Evolutionary conservation across 495 filamentous ascomycete genomes (phyloP), one percentile per base, ranked within the genome.

Genomic region (Daldinia grandis): DNA sequence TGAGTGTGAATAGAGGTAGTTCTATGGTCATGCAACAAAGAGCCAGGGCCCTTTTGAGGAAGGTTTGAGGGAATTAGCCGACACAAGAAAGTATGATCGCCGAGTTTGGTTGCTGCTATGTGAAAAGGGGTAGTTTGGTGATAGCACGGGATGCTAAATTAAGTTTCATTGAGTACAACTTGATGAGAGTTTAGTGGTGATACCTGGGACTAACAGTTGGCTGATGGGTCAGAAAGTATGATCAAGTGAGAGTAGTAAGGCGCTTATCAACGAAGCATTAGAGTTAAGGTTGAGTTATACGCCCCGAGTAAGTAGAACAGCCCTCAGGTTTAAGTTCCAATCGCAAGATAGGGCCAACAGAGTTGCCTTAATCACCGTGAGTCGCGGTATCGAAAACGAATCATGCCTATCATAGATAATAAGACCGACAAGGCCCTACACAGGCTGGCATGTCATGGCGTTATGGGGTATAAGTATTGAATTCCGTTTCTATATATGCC

Each of bases 401-500:
- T 44, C n/a, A 17, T 19, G 4, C 17, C 17, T 19, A 44, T 44
- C 17, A 44, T 19, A 6, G 12, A 44, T 19, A 9, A 21, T 19
- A 17, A 19, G 17, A 28, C 6, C 10, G 28, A 21, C 33, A 35
- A 38, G 10, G 27, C 51, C 9, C 30, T 25, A 55, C 15, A 31
- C 42, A 2, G 44, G 17, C 14, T 25, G n/a, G 24, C 17, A 37
- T 63, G 37, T 21, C 49, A 47, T 21, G 35, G 58, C 25, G 5
- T 47, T 47, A 66, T 61, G 68, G 75, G 67, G 75, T 74, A 75
- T 75, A 58, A 65, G 72, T 71, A 70, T 58, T 74, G 63, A 75
- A 75, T 75, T 73, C 47, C 64, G 72, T 66, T 44, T 66, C 64
- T 77, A 69, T 77, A 73, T 77, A 71, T 75, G 68, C 67, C 66